Percentiles rank a stretch among this genome's conserved stretches.
These are phyloP conservation scores for Ophidiomyces ophidiicola DNA, from an alignment of 2,329 filamentous ascomycete genomes.

Conservation along the genomic window DNA sequence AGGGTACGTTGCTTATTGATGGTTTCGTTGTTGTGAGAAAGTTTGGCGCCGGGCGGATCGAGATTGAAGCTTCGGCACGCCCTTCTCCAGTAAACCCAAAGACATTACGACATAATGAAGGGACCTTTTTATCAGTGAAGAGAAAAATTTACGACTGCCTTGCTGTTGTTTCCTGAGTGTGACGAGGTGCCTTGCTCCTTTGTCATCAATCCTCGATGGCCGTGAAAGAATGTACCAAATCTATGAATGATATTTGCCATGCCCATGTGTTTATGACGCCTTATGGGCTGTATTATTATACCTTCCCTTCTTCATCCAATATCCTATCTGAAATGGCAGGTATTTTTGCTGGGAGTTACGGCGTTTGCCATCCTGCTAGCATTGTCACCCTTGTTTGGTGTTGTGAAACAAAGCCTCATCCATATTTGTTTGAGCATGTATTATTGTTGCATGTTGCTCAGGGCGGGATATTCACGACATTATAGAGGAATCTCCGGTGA, in stretches of 20 bases:
- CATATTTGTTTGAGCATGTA: constrained; percentile 10
- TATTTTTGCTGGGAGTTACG: constrained; percentile 9
- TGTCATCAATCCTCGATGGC: background rate
- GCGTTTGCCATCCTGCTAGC: constrained; percentile 8
- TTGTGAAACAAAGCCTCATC: constrained; percentile 5
- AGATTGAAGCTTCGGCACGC: constrained; percentile 65
- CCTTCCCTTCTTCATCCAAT: background rate
- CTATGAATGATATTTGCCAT: constrained; percentile 5
- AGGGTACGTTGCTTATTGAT: constrained; percentile 83
- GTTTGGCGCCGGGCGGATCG: constrained; percentile 71
- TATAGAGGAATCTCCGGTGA: constrained; percentile 2
- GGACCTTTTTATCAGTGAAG: constrained; percentile 76
- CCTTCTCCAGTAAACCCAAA: constrained; percentile 33
- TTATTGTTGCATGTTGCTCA: constrained; percentile 2
- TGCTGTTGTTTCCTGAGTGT: constrained; percentile 73
- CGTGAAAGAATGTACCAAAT: background rate
- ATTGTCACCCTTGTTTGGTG: constrained; percentile 9
- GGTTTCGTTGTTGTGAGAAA: constrained; percentile 80
- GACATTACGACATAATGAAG: constrained; percentile 40
- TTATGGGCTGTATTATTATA: constrained; percentile 6
- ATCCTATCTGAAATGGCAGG: background rate
- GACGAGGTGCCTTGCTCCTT: constrained; percentile 14
- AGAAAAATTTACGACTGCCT: constrained; percentile 86
- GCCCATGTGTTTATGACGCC: background rate
- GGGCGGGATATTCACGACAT: constrained; percentile 1